Evolutionary conservation across 2,329 filamentous ascomycete genomes (phyloP).

Genomic region (Paraphaeosphaeria minitans): DNA sequence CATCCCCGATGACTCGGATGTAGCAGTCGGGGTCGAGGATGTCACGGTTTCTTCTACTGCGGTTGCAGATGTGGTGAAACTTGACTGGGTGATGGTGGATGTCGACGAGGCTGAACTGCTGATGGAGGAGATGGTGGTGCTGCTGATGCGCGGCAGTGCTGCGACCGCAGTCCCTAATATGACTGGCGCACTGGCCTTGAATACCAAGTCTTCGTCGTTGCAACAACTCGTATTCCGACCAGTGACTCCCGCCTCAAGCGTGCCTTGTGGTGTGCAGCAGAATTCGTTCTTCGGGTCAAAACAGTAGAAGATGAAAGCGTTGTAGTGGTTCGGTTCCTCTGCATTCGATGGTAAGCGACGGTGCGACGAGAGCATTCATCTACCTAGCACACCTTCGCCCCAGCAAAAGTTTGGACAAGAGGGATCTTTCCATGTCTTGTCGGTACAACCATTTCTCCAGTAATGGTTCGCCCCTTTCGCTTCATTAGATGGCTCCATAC

Average conservation of each 20-base stretch:
- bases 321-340: slow-evolving; percentile 9
- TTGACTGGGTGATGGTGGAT: slow-evolving; percentile 1
- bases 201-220: slow-evolving; percentile 13
- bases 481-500: slow-evolving; percentile 5
- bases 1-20: slow-evolving; percentile 6
- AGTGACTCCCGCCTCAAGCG: slow-evolving; percentile 3
- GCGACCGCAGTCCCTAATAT: slow-evolving; percentile 10
- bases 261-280: slow-evolving; percentile 6
- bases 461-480: slow-evolving; percentile 13
- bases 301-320: slow-evolving; percentile 14
- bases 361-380: background rate
- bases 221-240: slow-evolving; percentile 14
- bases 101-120: background rate
- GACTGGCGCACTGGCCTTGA: slow-evolving; percentile 10
- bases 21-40: background rate
- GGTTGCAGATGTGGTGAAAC: background rate
- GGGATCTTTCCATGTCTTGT: slow-evolving; percentile 16
- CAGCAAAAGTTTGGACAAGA: slow-evolving; percentile 14
- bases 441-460: slow-evolving; percentile 18
- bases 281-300: slow-evolving; percentile 5
- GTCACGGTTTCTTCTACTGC: background rate
- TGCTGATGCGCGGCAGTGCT: background rate
- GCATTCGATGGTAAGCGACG: background rate
- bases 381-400: slow-evolving; percentile 6
- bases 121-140: background rate